Evolutionary conservation across 768 basidiomycete species (phyloP), one percentile per base, ranked within the genome.

Genomic region (Sistotremastrum suecicum): DNA sequence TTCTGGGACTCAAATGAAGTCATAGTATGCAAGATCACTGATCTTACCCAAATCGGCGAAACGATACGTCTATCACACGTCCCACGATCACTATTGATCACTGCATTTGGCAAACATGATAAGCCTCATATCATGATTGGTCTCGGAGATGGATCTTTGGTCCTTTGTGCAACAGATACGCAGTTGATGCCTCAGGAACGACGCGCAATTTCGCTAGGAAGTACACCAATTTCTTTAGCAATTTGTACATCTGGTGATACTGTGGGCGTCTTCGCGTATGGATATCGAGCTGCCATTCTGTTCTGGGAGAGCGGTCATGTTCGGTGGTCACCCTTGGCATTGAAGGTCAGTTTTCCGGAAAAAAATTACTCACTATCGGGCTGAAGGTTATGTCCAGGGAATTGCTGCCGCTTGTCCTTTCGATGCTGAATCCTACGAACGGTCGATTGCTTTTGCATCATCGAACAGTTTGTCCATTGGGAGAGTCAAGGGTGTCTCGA

Each of bases 1-100:
- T 84, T 84, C 53, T 94, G 90, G 88, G 71, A 70, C 20, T 71
- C 73, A 3, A 81, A 80, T 52, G 53, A 60, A 5, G 68, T 90
- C 37, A 69, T 78, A 53, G 61, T 90, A 34, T 64, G 84, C 44
- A 39, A 42, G 6, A 48, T 48, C 11, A 41, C 49, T 5, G 53
- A 53, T 39, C 50, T 64, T 29, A 48, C 46, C 32, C 51, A 51
- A 6, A 47, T 69, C 2, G 67, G 62, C 49, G 62, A 52, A 59
- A 57, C 65, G 62, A 6, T 58, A 50, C 29, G 56, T 58, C 53
- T 82, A 61, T 52, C 67, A 60, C 54, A 65, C 63, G 54, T 69
- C 62, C 64, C 67, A 8, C 67, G 64, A 30, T 69, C 66, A 46
- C 42, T 74, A 36, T 60, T 79, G 34, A 53, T 75, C 40, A 70